Conservation (phyloP, 495 filamentous ascomycete genomes). For the Trichoderma virens region DNA sequence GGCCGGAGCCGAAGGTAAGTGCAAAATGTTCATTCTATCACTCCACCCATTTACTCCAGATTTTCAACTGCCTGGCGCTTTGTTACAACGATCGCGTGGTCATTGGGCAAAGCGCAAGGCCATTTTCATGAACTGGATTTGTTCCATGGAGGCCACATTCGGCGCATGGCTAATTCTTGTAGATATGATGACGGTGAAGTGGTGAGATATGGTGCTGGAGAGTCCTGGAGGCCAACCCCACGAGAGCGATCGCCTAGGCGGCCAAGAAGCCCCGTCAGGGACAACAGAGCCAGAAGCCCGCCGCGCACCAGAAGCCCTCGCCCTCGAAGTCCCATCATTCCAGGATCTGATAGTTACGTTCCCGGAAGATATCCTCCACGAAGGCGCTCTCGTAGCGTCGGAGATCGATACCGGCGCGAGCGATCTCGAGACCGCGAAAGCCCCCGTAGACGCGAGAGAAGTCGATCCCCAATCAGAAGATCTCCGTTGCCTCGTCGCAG, state of each 20-base stretch:
- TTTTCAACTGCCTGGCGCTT: too few relatives aligned
- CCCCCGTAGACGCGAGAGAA: slow-evolving; percentile 19
- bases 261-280: slow-evolving; percentile 33
- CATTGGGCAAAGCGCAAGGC: too few relatives aligned
- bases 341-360: slow-evolving; percentile 10
- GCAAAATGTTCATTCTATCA: neutral
- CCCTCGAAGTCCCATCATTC: slow-evolving; percentile 7
- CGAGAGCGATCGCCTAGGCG: slow-evolving; percentile 29
- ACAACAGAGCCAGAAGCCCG: slow-evolving; percentile 17
- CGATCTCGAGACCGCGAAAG: slow-evolving; percentile 17
- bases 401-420: slow-evolving; percentile 12
- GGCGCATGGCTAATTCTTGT: neutral
- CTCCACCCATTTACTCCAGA: neutral
- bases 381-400: slow-evolving; percentile 6
- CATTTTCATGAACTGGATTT: neutral
- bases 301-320: slow-evolving; percentile 7
- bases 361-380: slow-evolving; percentile 9
- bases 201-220: slow-evolving; percentile 46
- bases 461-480: slow-evolving; percentile 27
- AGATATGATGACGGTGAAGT: slow-evolving; percentile 50
- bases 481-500: slow-evolving; percentile 24
- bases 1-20: neutral
- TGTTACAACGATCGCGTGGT: neutral
- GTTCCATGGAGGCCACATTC: too few relatives aligned
- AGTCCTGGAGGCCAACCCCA: slow-evolving; percentile 44